A percentile compares a stretch with the other conserved stretches of the same genome.
These are phyloP conservation scores for Lipomyces spencermartinsiae DNA, from an alignment of 805 yeast genomes.

Conservation along the genomic window DNA sequence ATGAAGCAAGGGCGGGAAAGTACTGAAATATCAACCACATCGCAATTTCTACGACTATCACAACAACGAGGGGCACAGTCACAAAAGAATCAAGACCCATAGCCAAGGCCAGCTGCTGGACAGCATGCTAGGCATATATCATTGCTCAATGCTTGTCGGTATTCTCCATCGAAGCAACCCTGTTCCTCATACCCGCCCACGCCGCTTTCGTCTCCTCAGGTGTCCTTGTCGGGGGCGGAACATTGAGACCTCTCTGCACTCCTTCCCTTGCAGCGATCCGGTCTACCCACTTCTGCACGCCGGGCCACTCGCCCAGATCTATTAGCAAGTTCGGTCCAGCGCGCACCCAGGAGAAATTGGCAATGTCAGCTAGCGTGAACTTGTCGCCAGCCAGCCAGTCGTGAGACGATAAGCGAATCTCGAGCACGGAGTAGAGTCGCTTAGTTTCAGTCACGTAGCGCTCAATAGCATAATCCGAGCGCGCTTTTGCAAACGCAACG, in stretches of 20 bases:
- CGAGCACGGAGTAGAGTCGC: constrained; percentile 61
- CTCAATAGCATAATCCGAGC: constrained; percentile 53
- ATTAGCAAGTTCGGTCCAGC: constrained; percentile 28
- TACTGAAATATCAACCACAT: too few relatives aligned
- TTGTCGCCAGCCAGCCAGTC: constrained; percentile 65
- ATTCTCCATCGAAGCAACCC: constrained; percentile 11
- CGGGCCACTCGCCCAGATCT: constrained; percentile 50
- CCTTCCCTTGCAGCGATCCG: constrained; percentile 90
- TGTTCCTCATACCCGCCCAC: not conserved
- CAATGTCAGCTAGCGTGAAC: constrained; percentile 57
- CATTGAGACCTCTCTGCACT: constrained; percentile 50
- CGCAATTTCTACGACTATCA: too few relatives aligned
- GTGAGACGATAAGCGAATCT: constrained; percentile 51
- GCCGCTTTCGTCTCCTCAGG: not conserved
- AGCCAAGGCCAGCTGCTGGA: too few relatives aligned
- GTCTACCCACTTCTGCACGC: constrained; percentile 88
- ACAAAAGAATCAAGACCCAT: too few relatives aligned
- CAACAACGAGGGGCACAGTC: too few relatives aligned
- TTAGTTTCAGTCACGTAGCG: constrained; percentile 59
- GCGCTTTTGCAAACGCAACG: constrained; percentile 16
- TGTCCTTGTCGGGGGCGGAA: constrained; percentile 25
- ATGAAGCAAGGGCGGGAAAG: too few relatives aligned
- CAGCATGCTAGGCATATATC: not conserved
- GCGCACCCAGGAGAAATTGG: constrained; percentile 25
- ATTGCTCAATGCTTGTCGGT: constrained; percentile 12